Conservation (phyloP, 169 alveolate genomes). For the Cryptosporidium meleagridis region DNA sequence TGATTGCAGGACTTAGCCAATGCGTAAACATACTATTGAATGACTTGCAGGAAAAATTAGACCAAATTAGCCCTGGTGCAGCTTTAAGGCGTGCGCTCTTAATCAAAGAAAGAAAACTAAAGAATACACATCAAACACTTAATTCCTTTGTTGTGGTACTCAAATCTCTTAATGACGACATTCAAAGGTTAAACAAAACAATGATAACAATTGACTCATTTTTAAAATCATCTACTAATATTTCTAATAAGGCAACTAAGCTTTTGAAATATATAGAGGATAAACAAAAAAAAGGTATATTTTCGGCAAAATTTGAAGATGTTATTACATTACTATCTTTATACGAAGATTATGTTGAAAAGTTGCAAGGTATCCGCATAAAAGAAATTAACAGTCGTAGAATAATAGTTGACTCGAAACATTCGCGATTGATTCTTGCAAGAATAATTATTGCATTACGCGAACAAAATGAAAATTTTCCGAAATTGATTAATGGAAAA, state of each 20-base stretch:
- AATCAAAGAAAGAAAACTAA: constrained; percentile 42
- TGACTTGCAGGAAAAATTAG: constrained; percentile 59
- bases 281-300: constrained; percentile 61
- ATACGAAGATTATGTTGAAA: constrained; percentile 51
- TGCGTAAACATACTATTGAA: constrained; percentile 36
- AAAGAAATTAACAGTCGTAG: constrained; percentile 40
- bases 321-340: constrained; percentile 27
- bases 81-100: constrained; percentile 44
- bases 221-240: constrained; percentile 38
- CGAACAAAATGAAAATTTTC: constrained; percentile 33
- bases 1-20: constrained; percentile 50
- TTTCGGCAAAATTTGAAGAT: constrained; percentile 53
- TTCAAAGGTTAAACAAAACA: constrained; percentile 37
- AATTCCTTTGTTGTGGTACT: constrained; percentile 24
- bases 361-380: constrained; percentile 23
- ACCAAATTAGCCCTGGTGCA: constrained; percentile 66
- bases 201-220: constrained; percentile 41
- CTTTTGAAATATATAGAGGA: constrained; percentile 56
- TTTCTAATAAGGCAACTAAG: constrained; percentile 26
- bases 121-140: constrained; percentile 35
- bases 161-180: constrained; percentile 47
- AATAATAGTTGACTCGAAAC: constrained; percentile 46
- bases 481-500: constrained; percentile 11
- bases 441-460: constrained; percentile 54
- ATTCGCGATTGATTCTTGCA: constrained; percentile 57